Base-by-base conservation (phyloP, 768 basidiomycete species). In the Gymnopilus junonius region DNA sequence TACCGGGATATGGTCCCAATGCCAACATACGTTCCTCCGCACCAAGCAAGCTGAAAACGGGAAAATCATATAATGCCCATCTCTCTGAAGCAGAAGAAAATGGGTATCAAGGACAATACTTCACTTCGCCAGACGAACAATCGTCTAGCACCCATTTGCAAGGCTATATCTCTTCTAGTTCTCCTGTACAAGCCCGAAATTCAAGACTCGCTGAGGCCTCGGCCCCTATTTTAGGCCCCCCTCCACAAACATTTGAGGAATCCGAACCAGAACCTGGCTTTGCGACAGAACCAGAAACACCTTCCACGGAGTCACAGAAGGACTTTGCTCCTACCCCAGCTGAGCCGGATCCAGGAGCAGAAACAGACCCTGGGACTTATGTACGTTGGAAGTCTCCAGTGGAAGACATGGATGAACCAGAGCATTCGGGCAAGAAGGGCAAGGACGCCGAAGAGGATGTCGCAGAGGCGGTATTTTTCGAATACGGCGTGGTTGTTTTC, bases 401-500 rank as follows among this genome's bases (percentile, higher is more conserved):
- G 5, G 46, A 46, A 1, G 48, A 48, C 6, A 63, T 57, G 23
- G 23, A 25, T 31, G 64, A 61, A 17, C 60, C 65, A 20, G 20
- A 51, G 48, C 14, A 51, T n/a, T 17, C 69, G 4, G 61, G 64
- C 42, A 42, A 65, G 32, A 57, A 40, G 15, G 58, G 62, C 0
- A 42, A 65, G 32, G 53, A 40, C 14, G 58, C 61, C 0, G 82
- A 84, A 20, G 84, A 86, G 8, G 83, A 86, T 15, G 80, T 90
- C 35, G 92, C 87, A 0, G 92, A 94, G 70, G 90, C 83, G 0
- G 82, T 94, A 8, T 92, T 93, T 73, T 93, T 94, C 62, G 85
- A 88, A 35, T 93, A 97, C 71, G 96, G 96, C 17, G 96, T 97
- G 1, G 87, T 86, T 0, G 95, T 97, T 0, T 97, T 97, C 75